Evolutionary conservation across 768 basidiomycete species (phyloP), one percentile per base, ranked within the genome.

Genomic region (Strobilomyces dryophilus): DNA sequence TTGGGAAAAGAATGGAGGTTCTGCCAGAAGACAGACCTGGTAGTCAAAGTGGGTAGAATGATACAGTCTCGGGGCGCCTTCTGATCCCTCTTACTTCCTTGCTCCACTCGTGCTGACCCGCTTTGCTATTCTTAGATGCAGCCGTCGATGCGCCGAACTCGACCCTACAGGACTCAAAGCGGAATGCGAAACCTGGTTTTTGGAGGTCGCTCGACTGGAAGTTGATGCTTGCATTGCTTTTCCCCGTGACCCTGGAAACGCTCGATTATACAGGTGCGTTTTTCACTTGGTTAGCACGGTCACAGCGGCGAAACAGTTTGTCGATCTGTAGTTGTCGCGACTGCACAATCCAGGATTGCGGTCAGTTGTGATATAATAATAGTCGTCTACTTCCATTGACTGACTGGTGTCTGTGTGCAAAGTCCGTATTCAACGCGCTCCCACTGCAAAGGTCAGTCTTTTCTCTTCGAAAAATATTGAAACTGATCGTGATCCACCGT

Each of bases 301-400:
- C 32, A 15, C 18, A 2, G 20, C 37, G 32, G n/a, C 18, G 5
- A n/a, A 11, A 26, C 15, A 1, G 20, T 1, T n/a, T 12, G 7
- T 18, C n/a, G 20, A 12, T 43, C 26, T 43, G 45, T 50, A 76
- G 79, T 79, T 2, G 76, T 80, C 29, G 79, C 79, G 5, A 80
- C 78, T 14, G 77, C 80, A 4, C 79, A 80, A 51, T 64, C 75
- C 29, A 74, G 73, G 34, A 80, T 80, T 52, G 79, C 79, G 10
- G 77, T 79, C 57, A 44, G 74, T 60, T 3, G 14, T 24, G 24
- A 24, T 40, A 17, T 14, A 18, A 2, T 2, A 4, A 12, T 12
- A 31, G 15, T 18, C 29, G 8, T 53, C 31, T 18, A 26, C 12
- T 1, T 10, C 24, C 17, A n/a, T 43, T 3, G 9, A 40, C 27